phyloP scores from a whole-genome alignment of 768 basidiomycete genomes.

The Mycena albidolilacea region DNA sequence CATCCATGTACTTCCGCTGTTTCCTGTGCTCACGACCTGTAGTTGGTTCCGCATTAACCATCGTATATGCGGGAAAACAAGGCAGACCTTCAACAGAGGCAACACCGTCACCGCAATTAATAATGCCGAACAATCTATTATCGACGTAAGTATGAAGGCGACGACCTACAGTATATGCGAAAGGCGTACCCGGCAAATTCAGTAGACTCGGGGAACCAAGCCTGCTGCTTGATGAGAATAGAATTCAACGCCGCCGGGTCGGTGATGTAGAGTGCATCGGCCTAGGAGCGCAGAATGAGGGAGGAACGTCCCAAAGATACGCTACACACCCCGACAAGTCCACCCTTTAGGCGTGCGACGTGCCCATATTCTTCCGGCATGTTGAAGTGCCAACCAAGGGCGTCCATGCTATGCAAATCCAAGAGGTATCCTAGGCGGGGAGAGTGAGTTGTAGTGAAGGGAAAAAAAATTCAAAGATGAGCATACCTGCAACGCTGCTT shows the following conservation, averaged over 20 bases:
- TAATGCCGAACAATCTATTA: constrained; percentile 44
- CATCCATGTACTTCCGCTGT: constrained; percentile 46
- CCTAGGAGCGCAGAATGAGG: constrained; percentile 12
- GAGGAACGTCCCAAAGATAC: background rate
- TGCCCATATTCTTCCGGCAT: constrained; percentile 44
- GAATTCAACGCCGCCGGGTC: constrained; percentile 45
- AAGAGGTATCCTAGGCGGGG: constrained; percentile 40
- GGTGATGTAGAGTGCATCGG: constrained; percentile 45
- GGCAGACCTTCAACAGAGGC: constrained; percentile 45
- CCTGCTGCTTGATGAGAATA: constrained; percentile 43
- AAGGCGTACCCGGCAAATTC: constrained; percentile 44
- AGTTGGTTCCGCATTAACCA: background rate
- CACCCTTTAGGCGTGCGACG: constrained; percentile 42
- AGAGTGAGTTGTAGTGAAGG: background rate
- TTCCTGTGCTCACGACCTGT: constrained; percentile 45
- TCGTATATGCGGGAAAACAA: too few species aligned
- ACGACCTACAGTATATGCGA: background rate
- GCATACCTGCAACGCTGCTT: background rate
- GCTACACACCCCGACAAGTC: constrained; percentile 38
- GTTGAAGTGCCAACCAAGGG: constrained; percentile 42
- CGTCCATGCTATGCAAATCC: constrained; percentile 43
- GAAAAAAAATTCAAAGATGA: background rate
- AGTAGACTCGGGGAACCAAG: constrained; percentile 44
- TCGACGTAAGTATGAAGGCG: background rate
- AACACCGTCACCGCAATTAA: constrained; percentile 42